A percentile compares a stretch with the other conserved stretches of the same genome.
phyloP scores from a whole-genome alignment of 1,139 yeast species.

The Yamadazyma friedrichii region DNA sequence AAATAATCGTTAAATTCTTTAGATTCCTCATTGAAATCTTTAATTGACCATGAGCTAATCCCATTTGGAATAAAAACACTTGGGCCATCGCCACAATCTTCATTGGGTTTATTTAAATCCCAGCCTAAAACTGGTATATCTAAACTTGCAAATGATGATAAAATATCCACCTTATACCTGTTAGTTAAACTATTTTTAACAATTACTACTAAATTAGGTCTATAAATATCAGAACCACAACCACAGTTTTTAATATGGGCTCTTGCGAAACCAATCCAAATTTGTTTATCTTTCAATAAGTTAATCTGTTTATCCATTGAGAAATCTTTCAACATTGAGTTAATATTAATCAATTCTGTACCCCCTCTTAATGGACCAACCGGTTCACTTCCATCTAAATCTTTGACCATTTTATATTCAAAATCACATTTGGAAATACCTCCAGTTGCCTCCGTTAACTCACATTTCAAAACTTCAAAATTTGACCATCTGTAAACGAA shows the following conservation, averaged over 20 bases:
- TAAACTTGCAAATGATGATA: slow-evolving; percentile 40
- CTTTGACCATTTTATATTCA: slow-evolving; percentile 21
- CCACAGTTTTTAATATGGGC: slow-evolving; percentile 48
- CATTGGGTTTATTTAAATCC: slow-evolving; percentile 21
- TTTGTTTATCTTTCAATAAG: slow-evolving; percentile 25
- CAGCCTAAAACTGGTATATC: slow-evolving; percentile 36
- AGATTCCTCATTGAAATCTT: slow-evolving; percentile 5
- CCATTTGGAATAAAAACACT: slow-evolving; percentile 36
- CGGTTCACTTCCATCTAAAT: slow-evolving; percentile 15
- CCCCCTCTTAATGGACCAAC: slow-evolving; percentile 39
- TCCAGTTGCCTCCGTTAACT: slow-evolving; percentile 14
- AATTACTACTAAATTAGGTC: slow-evolving; percentile 45
- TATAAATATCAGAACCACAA: slow-evolving; percentile 45
- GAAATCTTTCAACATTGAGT: slow-evolving; percentile 19
- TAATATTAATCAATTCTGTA: slow-evolving; percentile 26
- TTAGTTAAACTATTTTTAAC: slow-evolving; percentile 24
- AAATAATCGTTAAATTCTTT: slow-evolving; percentile 23
- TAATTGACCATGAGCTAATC: slow-evolving; percentile 27
- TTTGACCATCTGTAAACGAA: slow-evolving; percentile 31
- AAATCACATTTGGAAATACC: slow-evolving; percentile 25
- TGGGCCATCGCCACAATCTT: slow-evolving; percentile 27
- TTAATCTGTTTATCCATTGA: slow-evolving; percentile 14
- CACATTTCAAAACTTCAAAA: slow-evolving; percentile 27
- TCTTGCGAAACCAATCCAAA: slow-evolving; percentile 51
- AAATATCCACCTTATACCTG: slow-evolving; percentile 23